Evolutionary conservation across 208 protist species (phyloP), one percentile per base, ranked within the genome.

Genomic region (Wallacemonas sp.): DNA sequence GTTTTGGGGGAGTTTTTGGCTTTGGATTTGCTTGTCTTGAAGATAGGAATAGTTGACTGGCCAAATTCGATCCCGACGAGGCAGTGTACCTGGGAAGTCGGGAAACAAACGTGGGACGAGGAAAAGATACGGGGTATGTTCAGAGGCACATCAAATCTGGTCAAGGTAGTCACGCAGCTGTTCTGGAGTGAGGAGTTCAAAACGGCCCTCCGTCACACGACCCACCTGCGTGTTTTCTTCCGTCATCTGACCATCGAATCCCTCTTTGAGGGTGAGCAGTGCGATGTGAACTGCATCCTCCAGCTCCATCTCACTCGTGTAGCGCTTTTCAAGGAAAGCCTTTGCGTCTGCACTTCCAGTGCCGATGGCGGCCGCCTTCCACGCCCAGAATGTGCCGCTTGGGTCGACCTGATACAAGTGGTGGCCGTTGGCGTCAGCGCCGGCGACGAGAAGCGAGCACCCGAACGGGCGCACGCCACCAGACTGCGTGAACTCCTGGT

Each of bases 331-430:
- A 30, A 99, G 70, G 67, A 99, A 99, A 5, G 96, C 98, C 70
- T 99, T 99, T 14, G 98, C 96, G 54, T 98, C 98, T 8, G 95
- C 71, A 65, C 94, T 97, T 69, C 98, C 97, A 56, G 99, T 98
- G 26, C 99, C 99, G 74, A 99, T 99, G 0, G 99, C 98, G 11
- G 98, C 97, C 4, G 99, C 99, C 85, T 99, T 99, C 99, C 99
- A 99, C 4, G 96, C 93, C 74, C 88, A 99, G 81, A 99, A 99
- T 8, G 98, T 98, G 24, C 99, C 99, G 48, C 94, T 98, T 27
- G 99, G 99, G 78, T 99, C 99, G 1, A 99, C 81, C 70, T 99
- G 99, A 68, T 99, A 99, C 1, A 99, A 80, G 61, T 99, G 97
- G 54, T 98, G 93, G 11, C 96, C 98, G 27, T 87, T 90, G 0